phyloP scores from a whole-genome alignment of 2,329 filamentous ascomycete species.

The Xylariaceae sp. region DNA sequence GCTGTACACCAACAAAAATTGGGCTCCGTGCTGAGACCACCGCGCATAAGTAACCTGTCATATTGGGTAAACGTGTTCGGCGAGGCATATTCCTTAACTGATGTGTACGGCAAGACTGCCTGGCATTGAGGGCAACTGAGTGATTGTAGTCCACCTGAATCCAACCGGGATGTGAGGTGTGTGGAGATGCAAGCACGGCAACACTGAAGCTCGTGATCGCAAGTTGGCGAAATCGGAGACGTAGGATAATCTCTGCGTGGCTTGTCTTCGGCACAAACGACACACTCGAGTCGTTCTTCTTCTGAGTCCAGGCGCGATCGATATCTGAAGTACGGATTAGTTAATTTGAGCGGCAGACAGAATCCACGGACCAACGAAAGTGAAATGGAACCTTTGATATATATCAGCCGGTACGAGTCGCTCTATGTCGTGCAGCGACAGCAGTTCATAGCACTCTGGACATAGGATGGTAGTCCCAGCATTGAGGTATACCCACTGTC shows the following conservation, averaged over 20 bases:
- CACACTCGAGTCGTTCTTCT: constrained; percentile 6
- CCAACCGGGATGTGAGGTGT: constrained; percentile 5
- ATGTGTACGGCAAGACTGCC: constrained; percentile 4
- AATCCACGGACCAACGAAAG: background rate
- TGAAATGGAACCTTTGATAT: constrained; percentile 3
- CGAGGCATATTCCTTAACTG: constrained; percentile 3
- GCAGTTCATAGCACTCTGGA: constrained; percentile 3
- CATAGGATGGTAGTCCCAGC: constrained; percentile 3
- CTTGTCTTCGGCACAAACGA: constrained; percentile 6
- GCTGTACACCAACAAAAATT: constrained; percentile 11
- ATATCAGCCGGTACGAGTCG: constrained; percentile 1
- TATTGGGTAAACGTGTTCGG: constrained; percentile 4
- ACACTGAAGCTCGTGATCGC: constrained; percentile 4
- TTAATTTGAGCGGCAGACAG: background rate
- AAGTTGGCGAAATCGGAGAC: constrained; percentile 4
- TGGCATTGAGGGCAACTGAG: constrained; percentile 9
- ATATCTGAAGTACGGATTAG: constrained; percentile 2
- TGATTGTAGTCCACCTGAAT: constrained; percentile 4
- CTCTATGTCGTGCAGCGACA: constrained; percentile 4
- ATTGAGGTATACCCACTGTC: constrained; percentile 1
- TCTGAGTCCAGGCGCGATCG: background rate
- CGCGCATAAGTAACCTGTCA: constrained; percentile 4
- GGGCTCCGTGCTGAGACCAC: constrained; percentile 5
- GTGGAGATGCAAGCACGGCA: constrained; percentile 5
- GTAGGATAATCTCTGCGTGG: constrained; percentile 5